phyloP scores from a whole-genome alignment of 257 asterid genomes.

The Linaria vulgaris region DNA sequence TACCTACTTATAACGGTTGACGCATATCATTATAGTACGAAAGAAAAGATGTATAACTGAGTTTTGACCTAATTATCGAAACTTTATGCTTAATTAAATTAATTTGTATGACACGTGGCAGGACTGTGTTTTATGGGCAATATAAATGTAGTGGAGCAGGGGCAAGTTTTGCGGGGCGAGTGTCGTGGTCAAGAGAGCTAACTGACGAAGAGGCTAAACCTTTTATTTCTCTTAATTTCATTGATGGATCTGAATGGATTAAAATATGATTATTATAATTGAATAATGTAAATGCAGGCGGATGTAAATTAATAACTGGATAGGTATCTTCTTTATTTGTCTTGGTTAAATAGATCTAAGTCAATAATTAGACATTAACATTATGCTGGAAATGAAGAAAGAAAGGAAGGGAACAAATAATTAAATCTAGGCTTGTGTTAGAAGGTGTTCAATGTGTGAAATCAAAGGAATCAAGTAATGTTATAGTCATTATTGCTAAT shows the following conservation, averaged over 20 bases:
- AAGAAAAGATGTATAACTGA: background rate
- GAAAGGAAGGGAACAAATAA: too few species aligned
- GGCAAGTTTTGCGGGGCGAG: constrained; percentile 90
- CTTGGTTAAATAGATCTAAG: background rate
- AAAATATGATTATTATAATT: constrained; percentile 24
- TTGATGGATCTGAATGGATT: constrained; percentile 95
- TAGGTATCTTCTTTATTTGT: background rate
- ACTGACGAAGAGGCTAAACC: constrained; percentile 94
- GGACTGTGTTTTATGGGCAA: constrained; percentile 97
- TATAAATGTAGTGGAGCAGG: constrained; percentile 90
- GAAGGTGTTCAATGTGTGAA: too few species aligned
- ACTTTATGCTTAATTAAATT: background rate
- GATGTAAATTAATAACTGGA: background rate
- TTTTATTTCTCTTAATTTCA: constrained; percentile 74
- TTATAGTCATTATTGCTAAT: too few species aligned
- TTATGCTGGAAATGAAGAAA: too few species aligned
- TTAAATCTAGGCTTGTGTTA: too few species aligned
- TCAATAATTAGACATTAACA: too few species aligned
- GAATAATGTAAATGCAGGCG: background rate
- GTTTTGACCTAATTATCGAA: background rate
- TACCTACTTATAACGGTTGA: constrained; percentile 3
- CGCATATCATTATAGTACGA: background rate
- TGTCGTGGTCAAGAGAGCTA: constrained; percentile 87
- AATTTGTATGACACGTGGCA: constrained; percentile 28
- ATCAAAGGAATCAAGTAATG: too few species aligned